Conservation (phyloP, 2,329 filamentous ascomycete species). For the Aspergillus fumigatus region DNA sequence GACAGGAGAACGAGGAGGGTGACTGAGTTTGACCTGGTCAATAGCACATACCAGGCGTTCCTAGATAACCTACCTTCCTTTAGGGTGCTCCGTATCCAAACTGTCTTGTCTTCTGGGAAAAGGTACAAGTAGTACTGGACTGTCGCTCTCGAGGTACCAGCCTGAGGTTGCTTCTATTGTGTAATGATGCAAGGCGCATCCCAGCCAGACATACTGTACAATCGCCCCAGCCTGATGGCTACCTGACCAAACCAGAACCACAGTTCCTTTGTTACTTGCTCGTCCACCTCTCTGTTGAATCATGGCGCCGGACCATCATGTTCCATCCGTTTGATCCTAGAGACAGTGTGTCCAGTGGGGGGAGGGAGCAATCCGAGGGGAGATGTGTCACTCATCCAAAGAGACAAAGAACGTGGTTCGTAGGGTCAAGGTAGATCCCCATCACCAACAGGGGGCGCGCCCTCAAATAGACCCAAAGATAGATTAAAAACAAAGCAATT, state of each 20-base stretch:
- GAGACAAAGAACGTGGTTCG: constrained; percentile 2
- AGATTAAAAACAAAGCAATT: constrained; percentile 18
- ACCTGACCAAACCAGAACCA: neutral
- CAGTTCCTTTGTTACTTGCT: neutral
- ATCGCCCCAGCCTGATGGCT: neutral
- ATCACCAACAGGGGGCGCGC: constrained; percentile 4
- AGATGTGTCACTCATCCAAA: constrained; percentile 5
- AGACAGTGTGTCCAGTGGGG: neutral
- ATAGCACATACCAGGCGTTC: neutral
- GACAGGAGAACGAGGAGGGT: neutral
- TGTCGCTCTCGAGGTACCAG: no score
- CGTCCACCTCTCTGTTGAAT: neutral
- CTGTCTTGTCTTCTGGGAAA: no score
- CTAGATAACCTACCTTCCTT: neutral
- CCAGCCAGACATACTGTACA: neutral
- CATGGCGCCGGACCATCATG: neutral
- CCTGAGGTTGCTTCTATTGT: no score
- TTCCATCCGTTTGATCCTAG: neutral
- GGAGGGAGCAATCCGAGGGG: neutral
- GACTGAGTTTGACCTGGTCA: neutral
- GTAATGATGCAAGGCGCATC: neutral
- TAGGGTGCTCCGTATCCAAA: neutral
- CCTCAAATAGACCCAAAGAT: constrained; percentile 7
- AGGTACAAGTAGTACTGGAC: no score
- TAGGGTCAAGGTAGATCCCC: constrained; percentile 2